These are phyloP conservation scores for Gastrolobium villosum DNA, from an alignment of 306 rosid species.

Conservation along the genomic window DNA sequence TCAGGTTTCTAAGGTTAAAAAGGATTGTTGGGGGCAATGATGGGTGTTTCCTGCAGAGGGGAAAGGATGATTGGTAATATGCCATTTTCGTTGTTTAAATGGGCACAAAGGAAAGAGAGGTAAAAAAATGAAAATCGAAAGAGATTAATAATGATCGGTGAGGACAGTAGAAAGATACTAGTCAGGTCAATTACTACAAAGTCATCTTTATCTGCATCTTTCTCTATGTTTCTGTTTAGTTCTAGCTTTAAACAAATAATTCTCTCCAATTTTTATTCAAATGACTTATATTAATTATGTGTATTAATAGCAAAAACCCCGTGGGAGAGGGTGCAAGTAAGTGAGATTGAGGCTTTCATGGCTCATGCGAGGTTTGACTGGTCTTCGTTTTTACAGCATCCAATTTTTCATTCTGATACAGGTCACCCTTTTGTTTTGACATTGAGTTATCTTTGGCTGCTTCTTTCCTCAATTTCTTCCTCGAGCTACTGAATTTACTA, in stretches of 20 bases:
- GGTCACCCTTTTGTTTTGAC: constrained; percentile 56
- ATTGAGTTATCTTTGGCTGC: constrained; percentile 65
- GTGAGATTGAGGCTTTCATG: constrained; percentile 46
- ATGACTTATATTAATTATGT: constrained; percentile 1
- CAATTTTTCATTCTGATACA: constrained; percentile 7
- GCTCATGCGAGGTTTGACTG: constrained; percentile 53
- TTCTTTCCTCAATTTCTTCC: constrained; percentile 65
- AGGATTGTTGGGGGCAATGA: constrained; percentile 99
- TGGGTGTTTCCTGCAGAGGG: constrained; percentile 99
- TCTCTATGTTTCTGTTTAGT: constrained; percentile 16
- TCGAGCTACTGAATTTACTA: constrained; percentile 78
- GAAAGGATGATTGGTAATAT: constrained; percentile 97
- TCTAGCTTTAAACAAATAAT: constrained; percentile 43
- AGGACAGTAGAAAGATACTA: background rate
- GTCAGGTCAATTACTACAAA: constrained; percentile 49
- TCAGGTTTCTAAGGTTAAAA: constrained; percentile 97
- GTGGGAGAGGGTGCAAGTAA: constrained; percentile 44
- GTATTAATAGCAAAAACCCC: constrained; percentile 29
- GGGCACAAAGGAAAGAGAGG: constrained; percentile 61
- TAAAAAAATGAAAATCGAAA: background rate
- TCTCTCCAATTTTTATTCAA: background rate
- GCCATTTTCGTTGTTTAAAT: constrained; percentile 94
- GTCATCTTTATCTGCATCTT: constrained; percentile 32
- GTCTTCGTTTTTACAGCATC: constrained; percentile 12
- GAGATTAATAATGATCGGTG: too few relatives aligned